Percentiles rank a stretch among this genome's conserved stretches.
These are phyloP conservation scores for Peterozyma xylosa DNA, from an alignment of 805 yeast species.

Conservation along the genomic window DNA sequence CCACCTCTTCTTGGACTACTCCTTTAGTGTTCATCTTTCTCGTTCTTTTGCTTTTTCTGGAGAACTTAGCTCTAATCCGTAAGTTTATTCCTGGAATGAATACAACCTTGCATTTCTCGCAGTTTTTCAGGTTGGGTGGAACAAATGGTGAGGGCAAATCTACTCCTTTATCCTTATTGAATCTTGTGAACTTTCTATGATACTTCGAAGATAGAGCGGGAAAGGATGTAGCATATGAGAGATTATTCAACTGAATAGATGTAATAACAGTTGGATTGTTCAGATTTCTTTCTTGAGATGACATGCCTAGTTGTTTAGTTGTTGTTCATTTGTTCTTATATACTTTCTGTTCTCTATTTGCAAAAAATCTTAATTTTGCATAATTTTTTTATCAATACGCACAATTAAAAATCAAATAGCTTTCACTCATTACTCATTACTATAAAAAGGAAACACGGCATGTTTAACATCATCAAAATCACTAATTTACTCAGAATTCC, in stretches of 20 bases:
- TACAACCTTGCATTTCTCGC: slow-evolving; percentile 12
- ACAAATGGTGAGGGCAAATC: neutral
- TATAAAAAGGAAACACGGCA: no score
- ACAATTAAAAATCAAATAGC: no score
- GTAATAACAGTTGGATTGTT: neutral
- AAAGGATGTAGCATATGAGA: neutral
- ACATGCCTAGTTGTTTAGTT: neutral
- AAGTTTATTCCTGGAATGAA: slow-evolving; percentile 15
- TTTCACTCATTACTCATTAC: no score
- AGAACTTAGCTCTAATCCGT: slow-evolving; percentile 9
- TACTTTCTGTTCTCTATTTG: no score
- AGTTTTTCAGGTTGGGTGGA: neutral
- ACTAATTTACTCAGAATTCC: no score
- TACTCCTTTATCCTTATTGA: neutral
- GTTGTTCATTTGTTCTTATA: no score
- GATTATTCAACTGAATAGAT: slow-evolving; percentile 2
- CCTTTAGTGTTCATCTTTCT: neutral
- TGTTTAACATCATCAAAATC: no score
- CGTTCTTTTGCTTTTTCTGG: neutral
- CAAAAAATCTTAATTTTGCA: no score
- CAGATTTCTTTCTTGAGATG: neutral
- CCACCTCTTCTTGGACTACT: slow-evolving; percentile 1
- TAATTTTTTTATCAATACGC: neutral
- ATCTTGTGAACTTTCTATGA: neutral
- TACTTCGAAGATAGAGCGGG: slow-evolving; percentile 1